Evolutionary conservation across 1,139 yeast genomes (phyloP).

Genomic region (Diutina catenulata): DNA sequence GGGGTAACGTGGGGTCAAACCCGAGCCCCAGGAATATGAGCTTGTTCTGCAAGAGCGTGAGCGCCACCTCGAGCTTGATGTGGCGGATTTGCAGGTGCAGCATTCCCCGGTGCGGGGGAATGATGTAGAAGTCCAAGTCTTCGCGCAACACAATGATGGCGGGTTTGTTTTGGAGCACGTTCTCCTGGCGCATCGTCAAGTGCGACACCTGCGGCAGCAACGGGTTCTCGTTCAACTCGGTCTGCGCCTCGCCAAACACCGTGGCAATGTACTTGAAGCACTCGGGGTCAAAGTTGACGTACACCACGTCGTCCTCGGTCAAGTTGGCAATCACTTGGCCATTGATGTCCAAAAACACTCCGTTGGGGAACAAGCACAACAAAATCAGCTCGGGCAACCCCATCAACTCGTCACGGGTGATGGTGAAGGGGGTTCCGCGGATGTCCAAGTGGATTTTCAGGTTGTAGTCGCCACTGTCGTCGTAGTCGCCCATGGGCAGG

Average conservation of each 20-base stretch:
- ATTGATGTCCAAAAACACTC: constrained; percentile 64
- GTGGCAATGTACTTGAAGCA: constrained; percentile 78
- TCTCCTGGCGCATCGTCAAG: not conserved
- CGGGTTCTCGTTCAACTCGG: constrained; percentile 19
- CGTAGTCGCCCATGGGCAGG: constrained; percentile 11
- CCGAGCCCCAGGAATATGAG: constrained; percentile 69
- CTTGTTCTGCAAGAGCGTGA: constrained; percentile 36
- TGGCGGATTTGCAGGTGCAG: constrained; percentile 42
- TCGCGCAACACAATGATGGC: constrained; percentile 88
- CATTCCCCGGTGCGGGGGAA: constrained; percentile 56
- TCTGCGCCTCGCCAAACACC: constrained; percentile 40
- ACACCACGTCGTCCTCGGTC: constrained; percentile 66
- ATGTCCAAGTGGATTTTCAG: constrained; percentile 56
- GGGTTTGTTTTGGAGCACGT: constrained; percentile 56
- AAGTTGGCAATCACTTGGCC: constrained; percentile 70
- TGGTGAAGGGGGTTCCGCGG: constrained; percentile 51
- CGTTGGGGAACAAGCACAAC: constrained; percentile 80
- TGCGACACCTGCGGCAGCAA: constrained; percentile 12
- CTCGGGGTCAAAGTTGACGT: constrained; percentile 74
- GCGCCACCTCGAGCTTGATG: constrained; percentile 57
- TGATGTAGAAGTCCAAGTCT: constrained; percentile 86
- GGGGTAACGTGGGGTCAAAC: constrained; percentile 19
- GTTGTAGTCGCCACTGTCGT: constrained; percentile 33
- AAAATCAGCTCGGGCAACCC: constrained; percentile 84
- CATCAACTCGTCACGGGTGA: constrained; percentile 82